Conservation (phyloP, 129 eudicot species). For the Tanacetum coccineum region DNA sequence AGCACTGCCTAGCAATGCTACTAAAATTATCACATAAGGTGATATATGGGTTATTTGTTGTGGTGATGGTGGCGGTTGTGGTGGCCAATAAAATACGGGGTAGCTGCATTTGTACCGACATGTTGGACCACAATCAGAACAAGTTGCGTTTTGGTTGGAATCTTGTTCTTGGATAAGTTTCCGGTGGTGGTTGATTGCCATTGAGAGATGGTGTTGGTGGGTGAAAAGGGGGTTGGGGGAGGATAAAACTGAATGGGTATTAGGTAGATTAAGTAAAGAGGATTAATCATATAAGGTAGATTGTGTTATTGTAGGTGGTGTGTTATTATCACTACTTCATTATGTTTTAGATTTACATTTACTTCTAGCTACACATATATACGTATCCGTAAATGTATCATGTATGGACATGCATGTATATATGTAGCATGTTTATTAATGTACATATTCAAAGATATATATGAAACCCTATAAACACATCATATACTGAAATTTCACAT, state of each 20-base stretch:
- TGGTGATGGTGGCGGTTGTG: conserved; percentile 29
- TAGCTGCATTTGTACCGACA: conserved; percentile 39
- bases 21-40: conserved; percentile 32
- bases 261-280: conserved; percentile 23
- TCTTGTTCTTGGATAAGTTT: conserved; percentile 31
- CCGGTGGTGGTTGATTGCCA: conserved; percentile 40
- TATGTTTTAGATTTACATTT: conserved; percentile 1
- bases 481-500: no score
- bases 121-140: conserved; percentile 46
- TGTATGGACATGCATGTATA: neutral
- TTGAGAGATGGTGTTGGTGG: conserved; percentile 17
- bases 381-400: neutral
- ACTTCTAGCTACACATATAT: neutral
- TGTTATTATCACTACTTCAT: conserved; percentile 32
- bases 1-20: conserved; percentile 29
- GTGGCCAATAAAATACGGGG: conserved; percentile 33
- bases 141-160: conserved; percentile 30
- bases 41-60: conserved; percentile 30
- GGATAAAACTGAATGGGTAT: conserved; percentile 15
- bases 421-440: neutral
- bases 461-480: no score
- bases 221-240: conserved; percentile 9
- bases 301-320: conserved; percentile 27
- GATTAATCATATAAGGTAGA: conserved; percentile 28
- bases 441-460: no score